These are phyloP conservation scores for Conticribra guillardii DNA, from an alignment of 108 stramenopile genomes.

Conservation along the genomic window DNA sequence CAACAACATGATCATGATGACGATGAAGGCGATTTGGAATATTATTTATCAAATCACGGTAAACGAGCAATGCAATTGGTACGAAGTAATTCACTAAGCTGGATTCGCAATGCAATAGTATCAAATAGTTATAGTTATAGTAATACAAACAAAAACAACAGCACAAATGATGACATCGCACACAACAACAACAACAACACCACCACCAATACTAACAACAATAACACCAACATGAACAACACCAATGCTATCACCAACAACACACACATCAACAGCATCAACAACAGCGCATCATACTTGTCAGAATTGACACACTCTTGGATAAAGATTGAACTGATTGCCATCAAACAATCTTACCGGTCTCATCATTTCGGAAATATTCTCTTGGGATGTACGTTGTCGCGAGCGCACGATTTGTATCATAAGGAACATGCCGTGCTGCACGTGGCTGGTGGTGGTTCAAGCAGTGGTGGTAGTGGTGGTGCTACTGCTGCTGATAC, in stretches of 20 bases:
- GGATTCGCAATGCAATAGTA: slow-evolving; percentile 27
- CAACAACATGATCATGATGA: slow-evolving; percentile 1
- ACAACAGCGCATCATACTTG: background rate
- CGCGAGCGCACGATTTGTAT: slow-evolving; percentile 2
- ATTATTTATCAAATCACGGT: slow-evolving; percentile 6
- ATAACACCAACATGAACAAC: background rate
- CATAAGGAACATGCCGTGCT: slow-evolving; percentile 28
- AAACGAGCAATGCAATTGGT: slow-evolving; percentile 18
- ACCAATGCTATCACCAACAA: background rate
- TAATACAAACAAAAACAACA: too few species aligned
- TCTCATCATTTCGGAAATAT: slow-evolving; percentile 25
- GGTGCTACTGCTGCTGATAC: too few species aligned
- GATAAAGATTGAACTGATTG: slow-evolving; percentile 46
- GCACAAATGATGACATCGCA: too few species aligned
- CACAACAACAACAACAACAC: background rate
- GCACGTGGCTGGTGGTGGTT: slow-evolving; percentile 38
- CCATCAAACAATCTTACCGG: slow-evolving; percentile 26
- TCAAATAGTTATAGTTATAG: background rate
- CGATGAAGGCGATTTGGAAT: background rate
- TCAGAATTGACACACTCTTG: slow-evolving; percentile 29
- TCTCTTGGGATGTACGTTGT: slow-evolving; percentile 30
- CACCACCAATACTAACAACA: background rate
- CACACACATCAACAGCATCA: background rate
- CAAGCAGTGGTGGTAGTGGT: too few species aligned
- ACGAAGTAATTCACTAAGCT: slow-evolving; percentile 21